These are phyloP conservation scores for Zygoascus hellenicus DNA, from an alignment of 1,139 yeast species.

Conservation along the genomic window DNA sequence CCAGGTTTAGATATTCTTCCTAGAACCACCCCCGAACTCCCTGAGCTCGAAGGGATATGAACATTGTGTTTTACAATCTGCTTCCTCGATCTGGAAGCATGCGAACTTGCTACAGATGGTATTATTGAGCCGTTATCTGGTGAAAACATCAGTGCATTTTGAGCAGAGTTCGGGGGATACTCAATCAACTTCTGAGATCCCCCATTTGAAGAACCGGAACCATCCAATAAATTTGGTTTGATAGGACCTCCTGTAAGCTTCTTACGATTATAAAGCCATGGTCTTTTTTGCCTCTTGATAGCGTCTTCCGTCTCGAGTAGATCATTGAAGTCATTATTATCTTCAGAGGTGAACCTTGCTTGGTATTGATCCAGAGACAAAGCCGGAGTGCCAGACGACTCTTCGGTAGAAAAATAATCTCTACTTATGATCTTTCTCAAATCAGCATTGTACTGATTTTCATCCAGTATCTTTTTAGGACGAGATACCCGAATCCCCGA, in stretches of 20 bases:
- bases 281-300: slow-evolving; percentile 19
- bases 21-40: too few species aligned
- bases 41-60: too few species aligned
- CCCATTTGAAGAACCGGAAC: slow-evolving; percentile 10
- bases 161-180: not conserved
- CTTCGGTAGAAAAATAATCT: slow-evolving; percentile 29
- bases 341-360: slow-evolving; percentile 31
- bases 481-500: slow-evolving; percentile 6
- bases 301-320: slow-evolving; percentile 24
- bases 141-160: not conserved
- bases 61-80: too few species aligned
- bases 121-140: not conserved
- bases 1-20: too few species aligned
- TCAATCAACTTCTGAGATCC: not conserved
- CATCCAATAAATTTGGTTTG: slow-evolving; percentile 16
- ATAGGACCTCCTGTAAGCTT: slow-evolving; percentile 17
- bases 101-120: too few species aligned
- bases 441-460: slow-evolving; percentile 27
- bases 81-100: too few species aligned
- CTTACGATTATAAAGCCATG: slow-evolving; percentile 25
- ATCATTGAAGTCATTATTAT: slow-evolving; percentile 30
- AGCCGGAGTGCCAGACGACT: slow-evolving; percentile 13
- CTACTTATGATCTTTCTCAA: slow-evolving; percentile 28
- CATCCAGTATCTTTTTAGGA: slow-evolving; percentile 26
- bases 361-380: slow-evolving; percentile 25